phyloP scores from a whole-genome alignment of 208 protist genomes.

The Acanthamoeba lugdunensis region DNA sequence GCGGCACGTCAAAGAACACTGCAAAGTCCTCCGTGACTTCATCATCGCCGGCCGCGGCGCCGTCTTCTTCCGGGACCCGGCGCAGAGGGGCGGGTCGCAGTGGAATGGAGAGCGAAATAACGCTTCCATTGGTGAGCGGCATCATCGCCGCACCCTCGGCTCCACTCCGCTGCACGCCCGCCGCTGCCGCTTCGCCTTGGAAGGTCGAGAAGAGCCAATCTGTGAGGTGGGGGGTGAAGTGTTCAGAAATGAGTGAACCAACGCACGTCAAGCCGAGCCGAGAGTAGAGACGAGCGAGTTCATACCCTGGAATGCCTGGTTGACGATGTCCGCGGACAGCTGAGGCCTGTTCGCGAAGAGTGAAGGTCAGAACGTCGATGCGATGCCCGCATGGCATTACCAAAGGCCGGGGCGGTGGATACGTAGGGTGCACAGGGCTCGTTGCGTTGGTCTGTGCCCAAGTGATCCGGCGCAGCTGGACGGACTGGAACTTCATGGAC shows the following conservation, averaged over 20 bases:
- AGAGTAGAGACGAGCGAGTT: no score
- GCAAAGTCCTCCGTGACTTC: not conserved
- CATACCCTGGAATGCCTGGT: not conserved
- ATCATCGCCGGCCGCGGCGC: not conserved
- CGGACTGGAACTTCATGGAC: constrained; percentile 29
- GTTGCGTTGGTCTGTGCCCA: not conserved
- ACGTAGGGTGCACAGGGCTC: not conserved
- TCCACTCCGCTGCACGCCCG: no score
- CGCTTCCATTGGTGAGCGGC: constrained; percentile 40
- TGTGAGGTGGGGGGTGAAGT: not conserved
- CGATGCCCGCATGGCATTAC: no score
- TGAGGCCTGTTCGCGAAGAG: no score
- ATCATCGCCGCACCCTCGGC: not conserved
- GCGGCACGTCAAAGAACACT: constrained; percentile 15
- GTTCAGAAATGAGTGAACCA: no score
- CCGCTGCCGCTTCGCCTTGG: not conserved
- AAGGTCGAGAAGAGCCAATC: not conserved
- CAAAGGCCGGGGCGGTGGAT: not conserved
- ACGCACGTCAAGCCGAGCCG: no score
- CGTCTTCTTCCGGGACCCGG: not conserved
- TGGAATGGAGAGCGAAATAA: not conserved
- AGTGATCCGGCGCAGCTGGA: not conserved
- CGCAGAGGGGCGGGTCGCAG: not conserved
- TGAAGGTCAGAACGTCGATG: no score
- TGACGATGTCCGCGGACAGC: not conserved